Evolutionary conservation across 169 alveolate genomes (phyloP), one percentile per base, ranked within the genome.

Genomic region (Besnoitia besnoiti): DNA sequence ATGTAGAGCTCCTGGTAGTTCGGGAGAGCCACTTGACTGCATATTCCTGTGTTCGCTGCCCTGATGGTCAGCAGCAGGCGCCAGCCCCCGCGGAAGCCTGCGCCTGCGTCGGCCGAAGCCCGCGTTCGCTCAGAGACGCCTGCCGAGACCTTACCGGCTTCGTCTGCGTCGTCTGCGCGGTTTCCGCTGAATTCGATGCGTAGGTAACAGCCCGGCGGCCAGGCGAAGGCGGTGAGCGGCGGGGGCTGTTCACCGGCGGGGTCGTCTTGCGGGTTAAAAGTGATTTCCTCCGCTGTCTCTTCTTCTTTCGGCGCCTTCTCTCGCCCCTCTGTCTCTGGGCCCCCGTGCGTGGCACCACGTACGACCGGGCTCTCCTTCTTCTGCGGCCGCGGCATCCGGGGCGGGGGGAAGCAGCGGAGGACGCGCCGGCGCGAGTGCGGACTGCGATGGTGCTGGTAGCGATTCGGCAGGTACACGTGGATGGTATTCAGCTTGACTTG

Each of bases 121-220:
- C n/a, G n/a, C n/a, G n/a, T n/a, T n/a, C n/a, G n/a, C n/a, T n/a
- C n/a, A n/a, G n/a, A n/a, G n/a, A n/a, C n/a, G n/a, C n/a, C n/a
- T n/a, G n/a, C n/a, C n/a, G n/a, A n/a, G n/a, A n/a, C 10, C 80
- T 35, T n/a, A 67, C 80, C 80, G 10, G 80, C n/a, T n/a, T 67
- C 80, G 42, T 67, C 80, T 35, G 42, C 47, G 42, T 67, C 80
- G 19, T 67, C 80, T 30, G 80, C 80, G 19, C 80, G 39, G 80
- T 35, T 33, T 30, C 39, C 80, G 44, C 80, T 67, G 21, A 30
- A 67, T n/a, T 30, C 80, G 42, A 67, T 67, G 14, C 80, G 80
- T n/a, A 67, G 19, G 80, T 67, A 67, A 42, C 80, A 67, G 10
- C 80, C 80, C 12, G 80, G 80, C 19, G 80, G 80, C 80, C 80